These are phyloP conservation scores for Juglanconis sp. DNA, from an alignment of 2,329 filamentous ascomycete species.

Conservation along the genomic window DNA sequence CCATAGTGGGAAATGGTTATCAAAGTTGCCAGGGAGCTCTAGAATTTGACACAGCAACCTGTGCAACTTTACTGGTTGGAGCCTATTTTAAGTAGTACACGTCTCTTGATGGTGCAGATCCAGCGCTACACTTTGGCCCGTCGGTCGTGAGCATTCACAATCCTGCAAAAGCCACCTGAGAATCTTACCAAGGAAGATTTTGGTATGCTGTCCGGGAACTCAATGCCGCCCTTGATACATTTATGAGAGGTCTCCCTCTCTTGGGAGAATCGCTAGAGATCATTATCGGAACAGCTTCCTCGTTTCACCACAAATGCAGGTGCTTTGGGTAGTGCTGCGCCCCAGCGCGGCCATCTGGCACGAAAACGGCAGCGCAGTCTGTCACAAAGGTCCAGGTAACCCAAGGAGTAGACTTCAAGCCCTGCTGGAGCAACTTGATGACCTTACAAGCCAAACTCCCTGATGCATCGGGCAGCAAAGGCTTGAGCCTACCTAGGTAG, in stretches of 20 bases:
- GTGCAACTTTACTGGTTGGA: neutral
- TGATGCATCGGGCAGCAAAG: neutral
- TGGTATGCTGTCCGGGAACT: conserved; percentile 56
- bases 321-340: conserved; percentile 48
- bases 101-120: no score
- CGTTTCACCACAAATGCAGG: conserved; percentile 43
- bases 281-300: conserved; percentile 35
- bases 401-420: conserved; percentile 65
- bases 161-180: conserved; percentile 62
- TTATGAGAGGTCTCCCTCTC: conserved; percentile 58
- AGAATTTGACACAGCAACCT: no score
- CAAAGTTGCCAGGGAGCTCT: no score
- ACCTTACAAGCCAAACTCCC: conserved; percentile 40
- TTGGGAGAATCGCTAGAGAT: conserved; percentile 51
- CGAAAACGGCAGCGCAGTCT: conserved; percentile 65
- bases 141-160: conserved; percentile 61
- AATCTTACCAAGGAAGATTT: conserved; percentile 66
- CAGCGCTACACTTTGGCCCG: neutral
- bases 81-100: neutral
- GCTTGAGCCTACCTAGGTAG: neutral
- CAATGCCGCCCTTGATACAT: conserved; percentile 51
- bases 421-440: conserved; percentile 69
- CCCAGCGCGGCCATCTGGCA: conserved; percentile 49
- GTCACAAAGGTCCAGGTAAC: conserved; percentile 56
- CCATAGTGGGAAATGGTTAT: no score